phyloP scores from a whole-genome alignment of 805 yeast species.

The Komagataella ulmi region DNA sequence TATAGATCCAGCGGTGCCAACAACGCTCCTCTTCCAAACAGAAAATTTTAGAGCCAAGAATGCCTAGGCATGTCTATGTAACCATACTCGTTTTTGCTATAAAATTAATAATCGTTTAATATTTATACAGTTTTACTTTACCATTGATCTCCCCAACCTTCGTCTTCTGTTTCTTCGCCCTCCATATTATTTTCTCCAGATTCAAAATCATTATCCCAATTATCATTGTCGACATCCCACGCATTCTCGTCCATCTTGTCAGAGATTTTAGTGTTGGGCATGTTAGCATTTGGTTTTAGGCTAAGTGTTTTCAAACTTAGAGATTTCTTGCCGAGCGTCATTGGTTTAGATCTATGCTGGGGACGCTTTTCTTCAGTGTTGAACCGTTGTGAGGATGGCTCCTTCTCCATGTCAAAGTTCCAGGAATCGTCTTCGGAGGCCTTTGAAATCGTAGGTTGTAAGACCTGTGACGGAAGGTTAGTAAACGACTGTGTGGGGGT shows the following conservation, averaged over 20 bases:
- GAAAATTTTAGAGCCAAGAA: constrained; percentile 21
- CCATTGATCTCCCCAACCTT: constrained; percentile 36
- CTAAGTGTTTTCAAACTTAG: constrained; percentile 6
- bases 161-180: constrained; percentile 9
- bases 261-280: background rate
- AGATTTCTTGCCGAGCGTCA: constrained; percentile 6
- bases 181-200: background rate
- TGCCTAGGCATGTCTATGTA: background rate
- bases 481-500: background rate
- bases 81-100: background rate
- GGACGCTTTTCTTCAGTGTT: background rate
- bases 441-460: background rate
- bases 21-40: constrained; percentile 30
- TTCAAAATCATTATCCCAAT: constrained; percentile 12
- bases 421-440: background rate
- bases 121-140: constrained; percentile 7
- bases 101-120: background rate
- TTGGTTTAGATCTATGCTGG: background rate
- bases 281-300: background rate
- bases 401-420: constrained; percentile 1
- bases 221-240: constrained; percentile 13
- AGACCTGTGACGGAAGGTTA: background rate
- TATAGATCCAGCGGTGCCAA: constrained; percentile 27
- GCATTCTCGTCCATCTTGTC: constrained; percentile 7
- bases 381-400: background rate